These are phyloP conservation scores for Alternaria tenuissima DNA, from an alignment of 2,329 filamentous ascomycete genomes.

Conservation along the genomic window DNA sequence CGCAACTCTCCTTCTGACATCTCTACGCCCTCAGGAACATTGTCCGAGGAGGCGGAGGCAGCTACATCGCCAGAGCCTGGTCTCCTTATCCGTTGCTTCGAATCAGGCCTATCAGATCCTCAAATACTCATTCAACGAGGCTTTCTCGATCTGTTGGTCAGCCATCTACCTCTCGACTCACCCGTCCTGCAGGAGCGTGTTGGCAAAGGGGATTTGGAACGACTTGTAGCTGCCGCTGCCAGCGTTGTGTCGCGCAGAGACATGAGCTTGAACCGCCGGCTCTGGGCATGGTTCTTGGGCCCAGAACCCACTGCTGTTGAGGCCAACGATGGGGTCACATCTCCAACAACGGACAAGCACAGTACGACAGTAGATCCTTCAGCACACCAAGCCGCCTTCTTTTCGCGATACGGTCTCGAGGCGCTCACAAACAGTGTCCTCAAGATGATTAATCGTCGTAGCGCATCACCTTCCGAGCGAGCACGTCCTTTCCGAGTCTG, in stretches of 20 bases:
- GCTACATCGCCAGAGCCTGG: conserved; percentile 90
- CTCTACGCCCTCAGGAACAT: conserved; percentile 19
- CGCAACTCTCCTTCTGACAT: conserved; percentile 28
- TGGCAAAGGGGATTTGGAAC: conserved; percentile 77
- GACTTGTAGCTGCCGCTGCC: conserved; percentile 82
- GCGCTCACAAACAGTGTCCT: conserved; percentile 78
- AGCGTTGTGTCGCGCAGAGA: conserved; percentile 88
- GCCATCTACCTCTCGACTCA: conserved; percentile 85
- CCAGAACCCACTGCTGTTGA: conserved; percentile 66
- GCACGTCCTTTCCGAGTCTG: conserved; percentile 90
- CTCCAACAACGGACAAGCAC: conserved; percentile 59
- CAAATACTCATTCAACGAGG: conserved; percentile 93
- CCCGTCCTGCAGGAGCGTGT: conserved; percentile 79
- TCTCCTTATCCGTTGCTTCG: conserved; percentile 87
- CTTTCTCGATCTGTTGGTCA: conserved; percentile 90
- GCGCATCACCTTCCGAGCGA: conserved; percentile 68
- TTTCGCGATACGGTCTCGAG: conserved; percentile 78
- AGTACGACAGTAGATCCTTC: conserved; percentile 52
- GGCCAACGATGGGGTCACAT: conserved; percentile 39
- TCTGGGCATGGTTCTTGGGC: conserved; percentile 97
- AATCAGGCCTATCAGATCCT: conserved; percentile 84
- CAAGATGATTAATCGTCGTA: conserved; percentile 72
- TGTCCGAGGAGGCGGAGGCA: conserved; percentile 66
- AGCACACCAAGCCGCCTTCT: conserved; percentile 70
- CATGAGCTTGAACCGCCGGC: conserved; percentile 92